Conservation (phyloP, 257 asterid species). For the Vinca minor region DNA sequence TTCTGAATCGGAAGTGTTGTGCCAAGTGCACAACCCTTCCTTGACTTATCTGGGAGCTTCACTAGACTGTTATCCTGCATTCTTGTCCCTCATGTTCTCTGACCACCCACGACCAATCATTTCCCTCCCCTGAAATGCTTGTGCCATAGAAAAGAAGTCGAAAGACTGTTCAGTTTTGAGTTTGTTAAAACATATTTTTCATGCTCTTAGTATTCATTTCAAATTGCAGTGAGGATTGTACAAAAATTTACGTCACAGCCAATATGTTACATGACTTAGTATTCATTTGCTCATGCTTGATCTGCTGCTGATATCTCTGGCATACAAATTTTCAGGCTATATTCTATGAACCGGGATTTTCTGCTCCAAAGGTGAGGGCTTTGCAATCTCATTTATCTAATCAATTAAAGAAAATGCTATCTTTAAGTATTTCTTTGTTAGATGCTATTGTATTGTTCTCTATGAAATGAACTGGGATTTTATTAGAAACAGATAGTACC, state of each 20-base stretch:
- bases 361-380: constrained; percentile 51
- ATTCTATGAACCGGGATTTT: constrained; percentile 44
- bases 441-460: not conserved
- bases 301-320: constrained; percentile 2
- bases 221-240: not conserved
- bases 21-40: too few species aligned
- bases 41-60: too few species aligned
- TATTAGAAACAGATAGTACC: not conserved
- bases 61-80: too few species aligned
- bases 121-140: too few species aligned
- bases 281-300: not conserved
- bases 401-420: not conserved
- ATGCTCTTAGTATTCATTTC: not conserved
- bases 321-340: constrained; percentile 50
- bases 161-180: not conserved
- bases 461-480: not conserved
- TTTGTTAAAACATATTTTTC: not conserved
- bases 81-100: too few species aligned
- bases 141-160: too few species aligned
- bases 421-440: not conserved
- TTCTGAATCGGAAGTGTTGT: too few species aligned
- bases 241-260: too few species aligned
- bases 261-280: too few species aligned
- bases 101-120: too few species aligned
- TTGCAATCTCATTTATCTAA: constrained; percentile 16